phyloP scores from a whole-genome alignment of 2,329 filamentous ascomycete species.

The Fusarium dimerum region DNA sequence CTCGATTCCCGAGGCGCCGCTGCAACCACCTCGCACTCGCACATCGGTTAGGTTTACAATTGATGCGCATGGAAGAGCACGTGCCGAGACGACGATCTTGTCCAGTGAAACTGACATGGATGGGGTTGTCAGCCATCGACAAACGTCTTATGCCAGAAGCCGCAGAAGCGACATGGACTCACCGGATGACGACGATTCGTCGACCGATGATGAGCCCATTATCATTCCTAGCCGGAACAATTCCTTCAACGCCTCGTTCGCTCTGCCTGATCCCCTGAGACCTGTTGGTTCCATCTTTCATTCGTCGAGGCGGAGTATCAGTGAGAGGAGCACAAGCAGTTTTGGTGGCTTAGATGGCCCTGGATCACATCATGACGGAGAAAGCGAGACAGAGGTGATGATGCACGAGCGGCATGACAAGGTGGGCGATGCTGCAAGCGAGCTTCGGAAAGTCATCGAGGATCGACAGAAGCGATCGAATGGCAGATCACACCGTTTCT shows the following conservation, averaged over 20 bases:
- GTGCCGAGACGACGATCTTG: slow-evolving; percentile 53
- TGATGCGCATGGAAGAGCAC: slow-evolving; percentile 60
- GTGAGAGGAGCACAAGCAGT: slow-evolving; percentile 50
- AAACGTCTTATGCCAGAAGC: slow-evolving; percentile 32
- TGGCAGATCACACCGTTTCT: slow-evolving; percentile 36
- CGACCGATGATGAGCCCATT: slow-evolving; percentile 65
- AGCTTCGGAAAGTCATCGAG: slow-evolving; percentile 60
- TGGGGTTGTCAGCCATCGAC: slow-evolving; percentile 29
- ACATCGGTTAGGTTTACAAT: slow-evolving; percentile 65
- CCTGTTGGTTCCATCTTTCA: slow-evolving; percentile 52
- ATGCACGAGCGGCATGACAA: slow-evolving; percentile 47
- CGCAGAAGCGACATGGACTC: slow-evolving; percentile 44
- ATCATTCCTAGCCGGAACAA: slow-evolving; percentile 62
- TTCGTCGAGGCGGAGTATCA: slow-evolving; percentile 48
- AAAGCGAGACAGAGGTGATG: slow-evolving; percentile 62
- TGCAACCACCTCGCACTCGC: slow-evolving; percentile 45
- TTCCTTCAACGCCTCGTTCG: slow-evolving; percentile 56
- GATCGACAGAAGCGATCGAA: slow-evolving; percentile 47
- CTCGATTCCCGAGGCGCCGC: slow-evolving; percentile 57
- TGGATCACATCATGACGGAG: slow-evolving; percentile 42
- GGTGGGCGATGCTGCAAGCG: slow-evolving; percentile 59
- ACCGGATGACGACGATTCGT: slow-evolving; percentile 56
- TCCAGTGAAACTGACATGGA: slow-evolving; percentile 34
- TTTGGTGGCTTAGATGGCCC: slow-evolving; percentile 37
- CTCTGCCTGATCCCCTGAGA: slow-evolving; percentile 54